Conservation (phyloP, 2,329 filamentous ascomycete genomes). For the Raffaelea arxii region DNA sequence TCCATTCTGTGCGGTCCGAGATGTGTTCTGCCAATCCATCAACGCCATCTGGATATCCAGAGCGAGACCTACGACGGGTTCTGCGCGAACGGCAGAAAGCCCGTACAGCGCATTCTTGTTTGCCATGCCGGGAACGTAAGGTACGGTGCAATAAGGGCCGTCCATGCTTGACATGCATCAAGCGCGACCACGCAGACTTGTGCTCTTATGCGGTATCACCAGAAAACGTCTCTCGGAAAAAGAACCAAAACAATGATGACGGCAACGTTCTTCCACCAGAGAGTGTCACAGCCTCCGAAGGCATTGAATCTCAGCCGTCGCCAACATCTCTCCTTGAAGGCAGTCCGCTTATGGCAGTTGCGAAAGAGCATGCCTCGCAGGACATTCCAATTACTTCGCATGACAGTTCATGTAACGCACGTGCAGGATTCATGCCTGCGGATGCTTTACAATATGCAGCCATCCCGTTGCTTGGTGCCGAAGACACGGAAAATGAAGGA, state of each 20-base stretch:
- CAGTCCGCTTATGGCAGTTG: background rate
- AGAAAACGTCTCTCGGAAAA: too few species aligned
- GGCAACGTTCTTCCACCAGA: too few species aligned
- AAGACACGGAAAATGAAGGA: background rate
- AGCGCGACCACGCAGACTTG: background rate
- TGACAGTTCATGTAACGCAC: too few species aligned
- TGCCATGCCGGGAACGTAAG: constrained; percentile 1
- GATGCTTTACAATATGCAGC: background rate
- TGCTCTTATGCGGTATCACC: background rate
- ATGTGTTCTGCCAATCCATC: too few species aligned
- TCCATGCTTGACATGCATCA: background rate
- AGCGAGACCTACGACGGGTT: background rate
- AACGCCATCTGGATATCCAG: too few species aligned
- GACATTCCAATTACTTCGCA: too few species aligned
- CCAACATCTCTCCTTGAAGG: background rate
- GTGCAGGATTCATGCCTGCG: background rate
- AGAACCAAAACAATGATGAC: background rate
- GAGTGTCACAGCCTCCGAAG: background rate
- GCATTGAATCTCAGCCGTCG: background rate
- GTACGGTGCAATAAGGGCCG: background rate
- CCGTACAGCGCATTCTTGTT: background rate
- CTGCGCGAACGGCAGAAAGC: background rate
- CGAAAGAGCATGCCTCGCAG: background rate
- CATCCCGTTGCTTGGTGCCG: background rate
- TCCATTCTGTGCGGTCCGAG: too few species aligned